Evolutionary conservation across 2,329 filamentous ascomycete genomes (phyloP).

Genomic region (Diaporthe citri): DNA sequence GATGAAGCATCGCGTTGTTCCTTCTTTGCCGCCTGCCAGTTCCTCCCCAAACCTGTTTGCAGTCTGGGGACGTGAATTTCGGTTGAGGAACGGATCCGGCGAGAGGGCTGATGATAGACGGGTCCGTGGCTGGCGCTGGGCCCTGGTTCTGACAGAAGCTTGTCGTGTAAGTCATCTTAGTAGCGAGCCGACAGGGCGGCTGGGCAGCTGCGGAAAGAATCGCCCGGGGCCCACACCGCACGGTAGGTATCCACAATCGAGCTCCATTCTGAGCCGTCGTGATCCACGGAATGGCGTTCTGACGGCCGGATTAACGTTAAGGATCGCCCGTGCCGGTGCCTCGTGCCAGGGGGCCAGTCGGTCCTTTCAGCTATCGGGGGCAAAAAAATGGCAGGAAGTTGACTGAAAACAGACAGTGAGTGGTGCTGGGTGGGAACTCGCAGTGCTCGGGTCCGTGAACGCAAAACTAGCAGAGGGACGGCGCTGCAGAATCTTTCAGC

Average conservation of each 20-base stretch:
- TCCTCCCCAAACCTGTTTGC: neutral
- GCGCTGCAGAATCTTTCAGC: neutral
- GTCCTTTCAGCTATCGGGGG: neutral
- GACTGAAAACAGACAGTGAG: neutral
- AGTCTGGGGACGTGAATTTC: neutral
- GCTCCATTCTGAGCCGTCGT: neutral
- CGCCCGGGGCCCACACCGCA: constrained; percentile 5
- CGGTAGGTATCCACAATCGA: constrained; percentile 4
- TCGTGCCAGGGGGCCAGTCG: neutral
- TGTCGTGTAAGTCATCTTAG: constrained; percentile 20
- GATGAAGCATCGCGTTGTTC: neutral
- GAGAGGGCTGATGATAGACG: neutral
- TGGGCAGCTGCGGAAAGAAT: constrained; percentile 28
- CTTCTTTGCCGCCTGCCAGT: neutral
- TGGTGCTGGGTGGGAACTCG: too few relatives aligned
- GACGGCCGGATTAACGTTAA: neutral
- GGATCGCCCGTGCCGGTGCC: constrained; percentile 5
- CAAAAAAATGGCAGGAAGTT: neutral
- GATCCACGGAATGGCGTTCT: neutral
- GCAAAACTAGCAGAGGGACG: neutral
- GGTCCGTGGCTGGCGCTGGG: neutral
- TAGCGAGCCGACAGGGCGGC: constrained; percentile 28
- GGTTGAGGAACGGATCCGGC: constrained; percentile 18
- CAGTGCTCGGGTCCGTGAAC: constrained; percentile 1
- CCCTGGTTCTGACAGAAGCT: constrained; percentile 26